Percentiles rank a stretch among this genome's conserved stretches.
Evolutionary conservation across 768 basidiomycete genomes (phyloP).

Genomic region (Amanita rimosa): DNA sequence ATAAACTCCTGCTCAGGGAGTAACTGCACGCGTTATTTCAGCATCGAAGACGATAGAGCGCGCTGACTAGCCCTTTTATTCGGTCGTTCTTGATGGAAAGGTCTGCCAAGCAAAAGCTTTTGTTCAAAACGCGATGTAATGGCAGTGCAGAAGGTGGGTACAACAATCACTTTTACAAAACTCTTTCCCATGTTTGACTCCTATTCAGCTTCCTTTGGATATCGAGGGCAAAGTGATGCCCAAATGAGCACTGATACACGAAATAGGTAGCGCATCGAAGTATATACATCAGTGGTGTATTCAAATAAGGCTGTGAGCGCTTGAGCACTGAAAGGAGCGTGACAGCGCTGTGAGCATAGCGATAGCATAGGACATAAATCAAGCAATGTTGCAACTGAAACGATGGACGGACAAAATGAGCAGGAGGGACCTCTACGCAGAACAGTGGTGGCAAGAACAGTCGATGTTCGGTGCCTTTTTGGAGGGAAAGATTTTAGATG

Average conservation of each 20-base stretch:
- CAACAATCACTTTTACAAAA: too few relatives aligned
- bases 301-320: not conserved
- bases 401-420: not conserved
- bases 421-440: not conserved
- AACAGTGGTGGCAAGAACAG: not conserved
- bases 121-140: too few relatives aligned
- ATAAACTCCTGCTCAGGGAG: too few relatives aligned
- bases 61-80: too few relatives aligned
- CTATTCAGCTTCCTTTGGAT: not conserved
- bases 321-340: not conserved
- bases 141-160: too few relatives aligned
- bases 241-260: not conserved
- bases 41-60: too few relatives aligned
- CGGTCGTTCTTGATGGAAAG: too few relatives aligned
- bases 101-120: too few relatives aligned
- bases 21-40: too few relatives aligned
- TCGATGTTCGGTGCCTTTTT: constrained; percentile 12
- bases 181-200: too few relatives aligned
- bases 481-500: constrained; percentile 15
- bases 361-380: constrained; percentile 7
- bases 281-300: not conserved
- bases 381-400: not conserved
- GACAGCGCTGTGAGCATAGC: not conserved
- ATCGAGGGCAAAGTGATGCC: not conserved
- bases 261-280: not conserved